phyloP scores from a whole-genome alignment of 371 early-diverging fungal genomes.

The Umbelopsis sp. region DNA sequence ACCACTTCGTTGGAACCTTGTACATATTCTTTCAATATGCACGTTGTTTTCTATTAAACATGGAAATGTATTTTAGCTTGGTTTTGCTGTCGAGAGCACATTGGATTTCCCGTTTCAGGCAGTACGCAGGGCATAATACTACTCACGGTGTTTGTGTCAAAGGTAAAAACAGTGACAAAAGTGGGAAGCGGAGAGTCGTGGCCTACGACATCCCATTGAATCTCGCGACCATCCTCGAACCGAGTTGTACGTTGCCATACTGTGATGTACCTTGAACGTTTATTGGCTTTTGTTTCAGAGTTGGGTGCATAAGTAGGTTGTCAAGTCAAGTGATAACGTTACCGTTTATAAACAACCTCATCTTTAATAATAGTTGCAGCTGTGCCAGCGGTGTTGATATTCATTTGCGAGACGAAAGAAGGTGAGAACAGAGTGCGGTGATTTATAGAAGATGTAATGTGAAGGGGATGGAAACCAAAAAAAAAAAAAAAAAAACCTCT shows the following conservation, averaged over 20 bases:
- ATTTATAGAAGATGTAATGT: background rate
- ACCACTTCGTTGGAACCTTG: slow-evolving; percentile 71
- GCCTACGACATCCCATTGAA: slow-evolving; percentile 66
- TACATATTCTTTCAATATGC: slow-evolving; percentile 61
- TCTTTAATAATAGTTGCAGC: slow-evolving; percentile 45
- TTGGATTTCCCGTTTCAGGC: background rate
- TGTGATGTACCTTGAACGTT: slow-evolving; percentile 41
- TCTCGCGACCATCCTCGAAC: slow-evolving; percentile 55
- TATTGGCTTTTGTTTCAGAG: background rate
- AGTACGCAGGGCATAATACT: background rate
- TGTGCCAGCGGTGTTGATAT: slow-evolving; percentile 48
- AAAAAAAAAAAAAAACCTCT: background rate
- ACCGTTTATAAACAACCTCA: slow-evolving; percentile 45
- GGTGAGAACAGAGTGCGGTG: background rate
- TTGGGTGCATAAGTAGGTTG: background rate
- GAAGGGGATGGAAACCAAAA: background rate
- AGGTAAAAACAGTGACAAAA: slow-evolving; percentile 52
- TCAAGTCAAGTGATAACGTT: slow-evolving; percentile 17
- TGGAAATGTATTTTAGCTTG: background rate
- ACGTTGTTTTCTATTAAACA: slow-evolving; percentile 53
- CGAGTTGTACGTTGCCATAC: slow-evolving; percentile 63
- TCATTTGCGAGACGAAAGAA: slow-evolving; percentile 17
- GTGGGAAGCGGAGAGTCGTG: slow-evolving; percentile 53
- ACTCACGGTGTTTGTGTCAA: slow-evolving; percentile 43
- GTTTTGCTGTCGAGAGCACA: background rate